A percentile compares a stretch with the other conserved stretches of the same genome.
phyloP scores from a whole-genome alignment of 768 basidiomycete genomes.

The Tylopilus rubrobrunneus region DNA sequence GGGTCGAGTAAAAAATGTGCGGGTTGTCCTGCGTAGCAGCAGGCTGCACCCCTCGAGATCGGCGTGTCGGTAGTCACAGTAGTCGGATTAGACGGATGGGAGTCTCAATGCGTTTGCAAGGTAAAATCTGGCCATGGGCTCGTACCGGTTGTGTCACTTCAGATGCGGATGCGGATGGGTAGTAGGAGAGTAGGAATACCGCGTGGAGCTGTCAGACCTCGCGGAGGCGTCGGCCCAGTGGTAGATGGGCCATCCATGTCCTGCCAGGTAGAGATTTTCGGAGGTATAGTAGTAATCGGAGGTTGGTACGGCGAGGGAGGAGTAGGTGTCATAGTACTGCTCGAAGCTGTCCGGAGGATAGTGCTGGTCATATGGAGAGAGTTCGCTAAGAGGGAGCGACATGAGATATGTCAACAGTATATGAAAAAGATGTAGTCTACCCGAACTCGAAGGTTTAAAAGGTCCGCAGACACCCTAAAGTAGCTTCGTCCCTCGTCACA shows the following conservation, averaged over 20 bases:
- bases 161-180: slow-evolving; percentile 14
- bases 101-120: slow-evolving; percentile 9
- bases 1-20: slow-evolving; percentile 20
- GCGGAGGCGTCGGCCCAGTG: slow-evolving; percentile 25
- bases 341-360: slow-evolving; percentile 18
- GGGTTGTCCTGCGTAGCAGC: slow-evolving; percentile 14
- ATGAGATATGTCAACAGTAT: slow-evolving; percentile 20
- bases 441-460: slow-evolving; percentile 20
- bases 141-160: slow-evolving; percentile 17
- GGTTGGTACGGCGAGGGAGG: slow-evolving; percentile 16
- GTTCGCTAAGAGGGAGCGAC: slow-evolving; percentile 24
- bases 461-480: slow-evolving; percentile 24
- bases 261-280: slow-evolving; percentile 28
- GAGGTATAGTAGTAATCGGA: slow-evolving; percentile 26
- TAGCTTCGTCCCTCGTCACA: slow-evolving; percentile 8
- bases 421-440: slow-evolving; percentile 25
- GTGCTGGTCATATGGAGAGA: slow-evolving; percentile 16
- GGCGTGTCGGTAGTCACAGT: slow-evolving; percentile 15
- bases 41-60: slow-evolving; percentile 12
- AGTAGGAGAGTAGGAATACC: slow-evolving; percentile 16
- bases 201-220: slow-evolving; percentile 24
- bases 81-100: slow-evolving; percentile 11
- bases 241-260: slow-evolving; percentile 26
- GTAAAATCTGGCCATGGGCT: not conserved
- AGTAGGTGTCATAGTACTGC: slow-evolving; percentile 21